A percentile compares a stretch with the other conserved stretches of the same genome.
Evolutionary conservation across 2,329 filamentous ascomycete species (phyloP).

Genomic region (Fusarium dimerum): DNA sequence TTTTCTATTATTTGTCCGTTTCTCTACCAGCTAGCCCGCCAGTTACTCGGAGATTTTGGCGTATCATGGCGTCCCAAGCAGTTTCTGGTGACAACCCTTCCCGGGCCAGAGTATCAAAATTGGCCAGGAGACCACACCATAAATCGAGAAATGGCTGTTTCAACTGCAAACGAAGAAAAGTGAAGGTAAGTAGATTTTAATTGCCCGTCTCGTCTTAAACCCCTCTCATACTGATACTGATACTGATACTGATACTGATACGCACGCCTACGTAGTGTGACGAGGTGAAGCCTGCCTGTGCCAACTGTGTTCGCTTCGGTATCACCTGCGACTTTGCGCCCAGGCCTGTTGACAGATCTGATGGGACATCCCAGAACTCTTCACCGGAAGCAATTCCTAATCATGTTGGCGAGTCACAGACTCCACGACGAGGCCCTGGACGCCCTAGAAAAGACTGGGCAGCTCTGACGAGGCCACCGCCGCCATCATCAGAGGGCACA

Average conservation of each 20-base stretch:
- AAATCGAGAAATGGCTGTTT: conserved; percentile 34
- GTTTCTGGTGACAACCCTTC: conserved; percentile 24
- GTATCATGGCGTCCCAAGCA: conserved; percentile 26
- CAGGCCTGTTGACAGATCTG: conserved; percentile 18
- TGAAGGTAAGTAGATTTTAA: conserved; percentile 26
- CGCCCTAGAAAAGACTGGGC: conserved; percentile 35
- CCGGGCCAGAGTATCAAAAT: conserved; percentile 27
- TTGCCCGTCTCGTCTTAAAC: neutral
- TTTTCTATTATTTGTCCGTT: neutral
- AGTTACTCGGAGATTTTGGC: neutral
- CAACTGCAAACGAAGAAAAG: conserved; percentile 35
- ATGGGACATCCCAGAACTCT: conserved; percentile 16
- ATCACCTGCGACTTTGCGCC: conserved; percentile 32
- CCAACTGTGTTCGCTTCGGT: conserved; percentile 34
- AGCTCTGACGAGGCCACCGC: conserved; percentile 21
- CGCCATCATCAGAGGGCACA: conserved; percentile 19
- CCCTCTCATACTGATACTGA: neutral
- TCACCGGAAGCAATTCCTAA: conserved; percentile 13
- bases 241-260: conserved; percentile 10
- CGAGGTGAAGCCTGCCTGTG: conserved; percentile 34
- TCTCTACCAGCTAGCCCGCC: neutral
- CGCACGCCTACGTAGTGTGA: conserved; percentile 29
- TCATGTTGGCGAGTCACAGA: conserved; percentile 14
- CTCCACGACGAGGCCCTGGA: conserved; percentile 30
- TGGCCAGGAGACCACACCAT: conserved; percentile 31